phyloP scores from a whole-genome alignment of 345 rosid genomes.

The Eucalyptus dawsonii region DNA sequence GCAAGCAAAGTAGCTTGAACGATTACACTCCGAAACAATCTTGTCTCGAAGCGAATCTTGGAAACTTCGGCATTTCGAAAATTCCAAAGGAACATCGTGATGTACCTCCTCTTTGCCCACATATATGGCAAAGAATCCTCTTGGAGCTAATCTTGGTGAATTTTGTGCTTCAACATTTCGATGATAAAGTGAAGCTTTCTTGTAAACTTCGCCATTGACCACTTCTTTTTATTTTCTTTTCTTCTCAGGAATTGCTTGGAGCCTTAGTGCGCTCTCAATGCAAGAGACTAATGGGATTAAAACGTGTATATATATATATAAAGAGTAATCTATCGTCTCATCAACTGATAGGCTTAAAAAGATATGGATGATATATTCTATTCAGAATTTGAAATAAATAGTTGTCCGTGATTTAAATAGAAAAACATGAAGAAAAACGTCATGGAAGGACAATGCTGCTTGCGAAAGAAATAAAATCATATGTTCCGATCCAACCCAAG shows the following conservation, averaged over 20 bases:
- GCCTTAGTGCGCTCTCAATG: no score
- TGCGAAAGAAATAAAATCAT: not conserved
- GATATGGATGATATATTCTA: not conserved
- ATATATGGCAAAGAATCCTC: not conserved
- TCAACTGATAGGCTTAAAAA: not conserved
- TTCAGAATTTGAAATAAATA: not conserved
- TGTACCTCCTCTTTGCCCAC: not conserved
- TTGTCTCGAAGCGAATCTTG: not conserved
- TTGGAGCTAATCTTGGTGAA: not conserved
- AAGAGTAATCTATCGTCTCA: not conserved
- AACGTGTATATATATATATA: no score
- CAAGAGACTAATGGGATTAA: not conserved
- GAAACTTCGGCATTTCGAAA: not conserved
- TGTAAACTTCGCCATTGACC: not conserved
- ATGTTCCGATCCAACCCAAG: not conserved
- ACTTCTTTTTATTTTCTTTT: not conserved
- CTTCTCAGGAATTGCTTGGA: no score
- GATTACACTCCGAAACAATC: not conserved
- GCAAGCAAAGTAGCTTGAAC: not conserved
- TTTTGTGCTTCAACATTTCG: not conserved
- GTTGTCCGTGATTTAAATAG: not conserved
- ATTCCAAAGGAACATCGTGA: not conserved
- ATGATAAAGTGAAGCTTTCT: not conserved
- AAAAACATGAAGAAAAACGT: not conserved
- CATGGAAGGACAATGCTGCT: not conserved